Evolutionary conservation across 192 early-diverging fungal species (phyloP).

Genomic region (Coemansia furcata): DNA sequence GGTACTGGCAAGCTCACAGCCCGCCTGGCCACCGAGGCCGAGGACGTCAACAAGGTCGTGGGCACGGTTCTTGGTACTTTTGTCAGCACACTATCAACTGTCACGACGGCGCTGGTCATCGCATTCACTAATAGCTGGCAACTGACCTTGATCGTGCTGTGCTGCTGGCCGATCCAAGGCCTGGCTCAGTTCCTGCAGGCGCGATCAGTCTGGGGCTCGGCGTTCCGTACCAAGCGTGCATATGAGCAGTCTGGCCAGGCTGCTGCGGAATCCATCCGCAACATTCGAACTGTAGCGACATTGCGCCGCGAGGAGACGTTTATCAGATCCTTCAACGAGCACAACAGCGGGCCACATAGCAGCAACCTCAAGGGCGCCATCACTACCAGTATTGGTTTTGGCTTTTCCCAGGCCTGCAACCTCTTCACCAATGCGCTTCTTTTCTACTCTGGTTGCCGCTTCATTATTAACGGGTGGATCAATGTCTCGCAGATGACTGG

Average conservation of each 20-base stretch:
- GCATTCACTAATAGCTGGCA: conserved; percentile 61
- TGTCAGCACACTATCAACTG: conserved; percentile 25
- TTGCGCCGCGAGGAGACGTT: conserved; percentile 59
- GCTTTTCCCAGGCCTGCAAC: conserved; percentile 56
- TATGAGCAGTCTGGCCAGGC: conserved; percentile 67
- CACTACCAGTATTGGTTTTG: conserved; percentile 52
- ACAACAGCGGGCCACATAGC: conserved; percentile 48
- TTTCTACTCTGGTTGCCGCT: conserved; percentile 59
- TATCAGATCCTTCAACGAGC: conserved; percentile 43
- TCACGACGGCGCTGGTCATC: conserved; percentile 39
- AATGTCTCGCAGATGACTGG: conserved; percentile 28
- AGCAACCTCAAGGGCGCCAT: conserved; percentile 44
- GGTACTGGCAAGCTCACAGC: conserved; percentile 70
- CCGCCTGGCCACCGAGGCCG: conserved; percentile 71
- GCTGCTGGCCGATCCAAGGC: conserved; percentile 63
- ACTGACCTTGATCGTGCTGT: conserved; percentile 63
- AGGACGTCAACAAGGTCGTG: conserved; percentile 49
- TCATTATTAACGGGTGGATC: conserved; percentile 55
- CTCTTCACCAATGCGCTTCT: conserved; percentile 57
- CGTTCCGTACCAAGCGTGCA: conserved; percentile 57
- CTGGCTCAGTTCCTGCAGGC: conserved; percentile 65
- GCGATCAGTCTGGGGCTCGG: conserved; percentile 50
- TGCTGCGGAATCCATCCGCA: conserved; percentile 80
- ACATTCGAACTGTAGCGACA: conserved; percentile 81
- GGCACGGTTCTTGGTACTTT: conserved; percentile 40